Percentiles rank a stretch among this genome's conserved stretches.
Evolutionary conservation across 2,329 filamentous ascomycete genomes (phyloP).

Genomic region (Arachnomyces sp.): DNA sequence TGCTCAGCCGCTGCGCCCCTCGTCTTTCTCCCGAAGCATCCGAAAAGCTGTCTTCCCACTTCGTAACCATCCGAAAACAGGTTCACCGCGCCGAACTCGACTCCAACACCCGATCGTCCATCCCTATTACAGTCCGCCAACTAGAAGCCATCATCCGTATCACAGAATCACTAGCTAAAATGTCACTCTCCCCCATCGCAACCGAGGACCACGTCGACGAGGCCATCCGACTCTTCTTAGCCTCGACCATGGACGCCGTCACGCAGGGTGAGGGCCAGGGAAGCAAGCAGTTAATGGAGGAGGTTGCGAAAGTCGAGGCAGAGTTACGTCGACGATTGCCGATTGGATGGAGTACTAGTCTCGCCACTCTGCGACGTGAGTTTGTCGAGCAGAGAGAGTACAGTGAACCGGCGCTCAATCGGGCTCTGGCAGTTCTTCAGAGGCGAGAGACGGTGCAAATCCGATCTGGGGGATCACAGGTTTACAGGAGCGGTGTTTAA

Average conservation of each 20-base stretch:
- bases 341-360: conserved; percentile 89
- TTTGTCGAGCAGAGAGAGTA: conserved; percentile 90
- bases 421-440: conserved; percentile 79
- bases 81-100: conserved; percentile 87
- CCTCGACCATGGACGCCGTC: conserved; percentile 95
- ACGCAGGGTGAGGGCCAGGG: conserved; percentile 79
- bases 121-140: conserved; percentile 95
- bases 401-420: conserved; percentile 74
- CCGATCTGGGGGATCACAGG: conserved; percentile 42
- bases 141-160: conserved; percentile 96
- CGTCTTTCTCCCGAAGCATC: conserved; percentile 83
- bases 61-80: conserved; percentile 90
- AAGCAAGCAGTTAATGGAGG: conserved; percentile 83
- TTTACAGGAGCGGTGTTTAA: conserved; percentile 41
- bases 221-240: conserved; percentile 92
- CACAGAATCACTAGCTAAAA: conserved; percentile 88
- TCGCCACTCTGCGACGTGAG: conserved; percentile 78
- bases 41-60: conserved; percentile 93
- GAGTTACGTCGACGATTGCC: conserved; percentile 81
- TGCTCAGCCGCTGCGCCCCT: conserved; percentile 84
- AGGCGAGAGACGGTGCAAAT: conserved; percentile 65
- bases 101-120: conserved; percentile 81
- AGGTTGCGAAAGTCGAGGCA: conserved; percentile 77
- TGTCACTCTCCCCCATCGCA: conserved; percentile 76
- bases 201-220: conserved; percentile 92